Percentiles rank a stretch among this genome's conserved stretches.
Conservation (phyloP, 768 basidiomycete species). For the Phlebiopsis gigantea region DNA sequence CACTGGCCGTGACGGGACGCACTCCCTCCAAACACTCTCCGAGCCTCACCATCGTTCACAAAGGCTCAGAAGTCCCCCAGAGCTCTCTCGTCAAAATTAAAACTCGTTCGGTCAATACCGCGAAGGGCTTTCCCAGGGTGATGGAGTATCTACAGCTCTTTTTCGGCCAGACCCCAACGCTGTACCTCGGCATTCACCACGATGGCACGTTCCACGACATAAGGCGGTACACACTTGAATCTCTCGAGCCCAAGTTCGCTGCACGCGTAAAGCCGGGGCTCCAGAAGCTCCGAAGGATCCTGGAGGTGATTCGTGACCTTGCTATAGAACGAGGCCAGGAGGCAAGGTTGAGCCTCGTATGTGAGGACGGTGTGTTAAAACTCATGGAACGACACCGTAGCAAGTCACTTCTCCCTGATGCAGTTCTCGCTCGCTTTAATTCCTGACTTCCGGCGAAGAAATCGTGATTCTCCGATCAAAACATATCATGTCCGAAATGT, state of each 20-base stretch:
- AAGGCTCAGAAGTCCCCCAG: constrained; percentile 2
- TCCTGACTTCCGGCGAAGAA: too few relatives aligned
- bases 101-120: not conserved
- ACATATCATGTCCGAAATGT: too few relatives aligned
- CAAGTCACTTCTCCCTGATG: constrained; percentile 39
- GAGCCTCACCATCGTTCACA: not conserved
- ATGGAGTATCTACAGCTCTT: constrained; percentile 56
- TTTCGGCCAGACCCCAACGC: constrained; percentile 60
- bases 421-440: too few relatives aligned
- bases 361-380: constrained; percentile 34
- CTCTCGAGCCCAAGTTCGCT: not conserved
- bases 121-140: constrained; percentile 34
- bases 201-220: constrained; percentile 43
- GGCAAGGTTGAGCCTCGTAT: constrained; percentile 53
- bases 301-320: constrained; percentile 37
- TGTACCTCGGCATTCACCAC: constrained; percentile 55
- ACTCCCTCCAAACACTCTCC: not conserved
- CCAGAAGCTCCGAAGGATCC: constrained; percentile 24
- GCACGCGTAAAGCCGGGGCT: constrained; percentile 23
- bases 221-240: constrained; percentile 31
- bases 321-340: constrained; percentile 48
- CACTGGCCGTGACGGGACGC: constrained; percentile 1
- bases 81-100: constrained; percentile 11
- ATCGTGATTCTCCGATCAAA: too few relatives aligned
- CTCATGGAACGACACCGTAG: constrained; percentile 44